A percentile compares a stretch with the other conserved stretches of the same genome.
Evolutionary conservation across 257 asterid species (phyloP).

Genomic region (Ophiorrhiza pumila): DNA sequence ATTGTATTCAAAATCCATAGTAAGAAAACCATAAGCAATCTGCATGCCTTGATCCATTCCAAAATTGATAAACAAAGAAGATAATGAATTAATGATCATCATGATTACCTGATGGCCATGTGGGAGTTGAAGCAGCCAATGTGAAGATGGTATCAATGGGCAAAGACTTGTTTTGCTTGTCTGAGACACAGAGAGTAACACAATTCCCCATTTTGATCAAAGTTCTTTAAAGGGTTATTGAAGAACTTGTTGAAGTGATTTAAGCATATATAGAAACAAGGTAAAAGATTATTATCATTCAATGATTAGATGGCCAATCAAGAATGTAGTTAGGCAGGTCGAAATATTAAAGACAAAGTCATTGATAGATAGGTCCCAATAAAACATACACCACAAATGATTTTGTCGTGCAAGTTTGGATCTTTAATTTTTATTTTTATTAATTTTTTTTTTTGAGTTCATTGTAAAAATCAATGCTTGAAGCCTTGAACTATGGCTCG

Average conservation of each 20-base stretch:
- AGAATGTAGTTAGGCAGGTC: background rate
- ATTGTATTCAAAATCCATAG: too few relatives aligned
- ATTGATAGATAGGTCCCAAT: background rate
- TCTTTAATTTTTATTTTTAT: background rate
- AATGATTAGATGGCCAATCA: background rate
- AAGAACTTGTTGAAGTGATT: background rate
- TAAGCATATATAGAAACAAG: background rate
- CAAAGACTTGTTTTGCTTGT: conserved; percentile 17
- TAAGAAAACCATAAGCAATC: too few relatives aligned
- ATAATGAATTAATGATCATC: conserved; percentile 25
- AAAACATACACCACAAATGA: background rate
- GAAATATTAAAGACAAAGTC: background rate
- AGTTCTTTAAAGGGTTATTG: conserved; percentile 6
- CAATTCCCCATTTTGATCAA: conserved; percentile 42
- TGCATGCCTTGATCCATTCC: too few relatives aligned
- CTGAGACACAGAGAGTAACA: conserved; percentile 13
- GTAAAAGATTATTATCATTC: background rate
- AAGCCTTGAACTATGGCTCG: too few relatives aligned
- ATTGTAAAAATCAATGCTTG: too few relatives aligned
- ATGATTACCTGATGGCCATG: conserved; percentile 55
- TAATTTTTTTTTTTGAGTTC: too few relatives aligned
- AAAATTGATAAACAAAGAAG: background rate
- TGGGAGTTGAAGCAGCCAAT: conserved; percentile 60
- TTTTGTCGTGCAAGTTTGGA: conserved; percentile 1
- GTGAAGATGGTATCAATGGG: conserved; percentile 65